phyloP scores from a whole-genome alignment of 345 rosid species.

The Kandelia obovata region DNA sequence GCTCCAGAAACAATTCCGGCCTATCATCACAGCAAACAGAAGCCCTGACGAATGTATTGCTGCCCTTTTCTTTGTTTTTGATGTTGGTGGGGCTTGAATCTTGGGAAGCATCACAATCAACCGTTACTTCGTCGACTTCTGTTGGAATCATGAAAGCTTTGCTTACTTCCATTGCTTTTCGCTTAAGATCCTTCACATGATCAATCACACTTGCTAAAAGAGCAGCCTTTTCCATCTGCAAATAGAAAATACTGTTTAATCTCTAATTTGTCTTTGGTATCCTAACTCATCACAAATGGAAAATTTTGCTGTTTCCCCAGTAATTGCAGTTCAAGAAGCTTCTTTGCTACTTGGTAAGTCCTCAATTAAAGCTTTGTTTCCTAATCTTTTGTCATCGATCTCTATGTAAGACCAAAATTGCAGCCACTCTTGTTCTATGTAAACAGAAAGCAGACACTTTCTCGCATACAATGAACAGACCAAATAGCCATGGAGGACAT shows the following conservation, averaged over 20 bases:
- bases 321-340: neutral
- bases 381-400: neutral
- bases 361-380: neutral
- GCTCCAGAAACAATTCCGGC: conserved; percentile 70
- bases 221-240: conserved; percentile 93
- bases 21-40: conserved; percentile 80
- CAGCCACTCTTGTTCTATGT: too few relatives aligned
- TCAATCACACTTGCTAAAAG: conserved; percentile 68
- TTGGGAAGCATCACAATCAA: conserved; percentile 36
- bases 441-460: too few relatives aligned
- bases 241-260: neutral
- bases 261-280: too few relatives aligned
- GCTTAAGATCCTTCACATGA: conserved; percentile 66
- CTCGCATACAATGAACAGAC: too few relatives aligned
- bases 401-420: neutral
- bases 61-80: conserved; percentile 8
- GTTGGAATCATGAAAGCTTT: conserved; percentile 49
- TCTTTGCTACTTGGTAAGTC: neutral
- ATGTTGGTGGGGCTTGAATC: conserved; percentile 5
- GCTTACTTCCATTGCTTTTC: conserved; percentile 53
- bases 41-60: conserved; percentile 43
- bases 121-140: conserved; percentile 65
- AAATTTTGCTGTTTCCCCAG: too few relatives aligned
- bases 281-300: too few relatives aligned
- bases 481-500: neutral